Evolutionary conservation across 2,329 filamentous ascomycete species (phyloP).

Genomic region (Neurospora sp.): DNA sequence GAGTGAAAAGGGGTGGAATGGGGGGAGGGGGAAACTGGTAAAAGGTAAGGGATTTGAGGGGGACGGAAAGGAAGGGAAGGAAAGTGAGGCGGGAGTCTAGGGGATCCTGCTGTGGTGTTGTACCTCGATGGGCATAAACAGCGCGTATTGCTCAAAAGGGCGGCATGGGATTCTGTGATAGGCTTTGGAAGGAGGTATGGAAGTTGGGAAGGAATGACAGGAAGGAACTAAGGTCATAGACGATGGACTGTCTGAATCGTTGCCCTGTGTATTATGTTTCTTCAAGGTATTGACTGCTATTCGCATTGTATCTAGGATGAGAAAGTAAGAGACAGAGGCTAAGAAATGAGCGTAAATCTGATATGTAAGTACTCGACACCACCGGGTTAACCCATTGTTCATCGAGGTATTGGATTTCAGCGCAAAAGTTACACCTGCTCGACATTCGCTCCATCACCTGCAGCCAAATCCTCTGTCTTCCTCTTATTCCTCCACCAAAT

Average conservation of each 20-base stretch:
- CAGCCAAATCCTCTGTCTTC: neutral
- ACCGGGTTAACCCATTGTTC: neutral
- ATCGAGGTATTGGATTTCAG: neutral
- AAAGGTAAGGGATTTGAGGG: no score
- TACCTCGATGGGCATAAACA: neutral
- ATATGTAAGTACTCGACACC: neutral
- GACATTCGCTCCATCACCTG: neutral
- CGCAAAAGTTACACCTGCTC: neutral
- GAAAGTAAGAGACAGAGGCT: neutral
- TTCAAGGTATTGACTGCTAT: no score
- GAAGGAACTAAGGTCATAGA: neutral
- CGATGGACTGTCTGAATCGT: neutral
- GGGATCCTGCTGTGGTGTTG: neutral
- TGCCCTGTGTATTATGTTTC: neutral
- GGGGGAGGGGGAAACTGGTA: no score
- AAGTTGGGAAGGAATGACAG: neutral
- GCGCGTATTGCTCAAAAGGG: neutral
- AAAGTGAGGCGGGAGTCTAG: neutral
- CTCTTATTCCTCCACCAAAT: neutral
- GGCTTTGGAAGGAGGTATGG: neutral
- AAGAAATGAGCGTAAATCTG: neutral
- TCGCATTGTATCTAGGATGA: neutral
- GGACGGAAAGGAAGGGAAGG: neutral
- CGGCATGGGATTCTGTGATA: neutral
- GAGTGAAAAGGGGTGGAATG: constrained; percentile 5